Conservation (phyloP, 75 land plant genomes). For the Picea glauca region DNA sequence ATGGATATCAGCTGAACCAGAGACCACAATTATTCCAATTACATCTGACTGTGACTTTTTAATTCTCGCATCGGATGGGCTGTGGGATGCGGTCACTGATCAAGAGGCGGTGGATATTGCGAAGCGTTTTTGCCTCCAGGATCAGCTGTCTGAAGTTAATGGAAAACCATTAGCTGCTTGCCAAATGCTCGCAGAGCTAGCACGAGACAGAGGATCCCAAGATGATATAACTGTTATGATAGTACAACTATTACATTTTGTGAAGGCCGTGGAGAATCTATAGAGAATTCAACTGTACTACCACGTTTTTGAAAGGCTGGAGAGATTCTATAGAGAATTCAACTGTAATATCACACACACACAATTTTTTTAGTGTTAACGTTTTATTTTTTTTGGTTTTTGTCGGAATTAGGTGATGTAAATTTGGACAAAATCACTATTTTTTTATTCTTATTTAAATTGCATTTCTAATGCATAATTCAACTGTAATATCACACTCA, state of each 20-base stretch:
- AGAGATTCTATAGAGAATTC: too few species aligned
- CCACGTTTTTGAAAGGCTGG: too few species aligned
- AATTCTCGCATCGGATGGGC: constrained; percentile 73
- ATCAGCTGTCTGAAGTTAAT: background rate
- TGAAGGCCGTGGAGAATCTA: background rate
- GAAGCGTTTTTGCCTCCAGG: constrained; percentile 19
- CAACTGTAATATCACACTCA: too few species aligned
- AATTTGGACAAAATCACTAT: too few species aligned
- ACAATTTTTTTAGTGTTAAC: too few species aligned
- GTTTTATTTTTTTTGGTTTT: too few species aligned
- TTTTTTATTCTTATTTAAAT: too few species aligned
- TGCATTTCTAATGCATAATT: too few species aligned
- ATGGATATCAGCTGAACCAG: constrained; percentile 66
- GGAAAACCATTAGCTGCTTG: background rate
- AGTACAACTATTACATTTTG: background rate
- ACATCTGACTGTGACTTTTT: constrained; percentile 52
- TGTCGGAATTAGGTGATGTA: too few species aligned
- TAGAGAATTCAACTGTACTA: too few species aligned
- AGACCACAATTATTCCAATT: constrained; percentile 21
- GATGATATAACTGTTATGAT: background rate
- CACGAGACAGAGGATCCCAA: background rate
- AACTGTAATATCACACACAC: too few species aligned
- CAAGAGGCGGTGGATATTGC: constrained; percentile 59
- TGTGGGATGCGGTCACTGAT: constrained; percentile 69
- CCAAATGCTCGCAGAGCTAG: background rate